These are phyloP conservation scores for Aspergillus hancockii DNA, from an alignment of 495 filamentous ascomycete species.

Conservation along the genomic window DNA sequence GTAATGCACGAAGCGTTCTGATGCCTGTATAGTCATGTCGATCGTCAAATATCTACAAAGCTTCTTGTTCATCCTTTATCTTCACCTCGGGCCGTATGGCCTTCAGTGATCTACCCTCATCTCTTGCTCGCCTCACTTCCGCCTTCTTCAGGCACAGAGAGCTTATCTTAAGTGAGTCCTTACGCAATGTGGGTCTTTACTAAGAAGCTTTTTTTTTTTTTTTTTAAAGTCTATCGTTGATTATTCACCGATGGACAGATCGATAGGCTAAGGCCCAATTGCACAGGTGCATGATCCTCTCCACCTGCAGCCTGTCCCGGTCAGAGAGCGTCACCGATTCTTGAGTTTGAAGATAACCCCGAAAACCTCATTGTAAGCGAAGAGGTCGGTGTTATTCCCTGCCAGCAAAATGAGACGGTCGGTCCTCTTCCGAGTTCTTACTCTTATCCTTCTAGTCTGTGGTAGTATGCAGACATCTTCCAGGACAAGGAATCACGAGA, in stretches of 20 bases:
- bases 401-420: not conserved
- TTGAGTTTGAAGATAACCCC: not conserved
- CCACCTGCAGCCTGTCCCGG: constrained; percentile 5
- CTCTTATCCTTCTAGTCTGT: not conserved
- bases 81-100: not conserved
- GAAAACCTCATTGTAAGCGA: not conserved
- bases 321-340: not conserved
- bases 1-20: constrained; percentile 37
- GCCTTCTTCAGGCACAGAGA: constrained; percentile 15
- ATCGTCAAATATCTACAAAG: constrained; percentile 1
- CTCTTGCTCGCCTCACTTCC: constrained; percentile 11
- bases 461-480: not conserved
- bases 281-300: not conserved
- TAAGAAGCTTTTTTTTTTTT: constrained; percentile 1
- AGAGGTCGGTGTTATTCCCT: not conserved
- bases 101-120: not conserved
- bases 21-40: constrained; percentile 10
- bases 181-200: constrained; percentile 6
- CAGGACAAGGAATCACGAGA: not conserved
- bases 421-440: not conserved
- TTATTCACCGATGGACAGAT: not conserved
- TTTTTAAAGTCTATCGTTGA: not conserved
- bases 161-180: not conserved
- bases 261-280: not conserved
- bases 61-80: constrained; percentile 4